phyloP scores from a whole-genome alignment of 371 early-diverging fungal genomes.

The Smittium mucronatum region DNA sequence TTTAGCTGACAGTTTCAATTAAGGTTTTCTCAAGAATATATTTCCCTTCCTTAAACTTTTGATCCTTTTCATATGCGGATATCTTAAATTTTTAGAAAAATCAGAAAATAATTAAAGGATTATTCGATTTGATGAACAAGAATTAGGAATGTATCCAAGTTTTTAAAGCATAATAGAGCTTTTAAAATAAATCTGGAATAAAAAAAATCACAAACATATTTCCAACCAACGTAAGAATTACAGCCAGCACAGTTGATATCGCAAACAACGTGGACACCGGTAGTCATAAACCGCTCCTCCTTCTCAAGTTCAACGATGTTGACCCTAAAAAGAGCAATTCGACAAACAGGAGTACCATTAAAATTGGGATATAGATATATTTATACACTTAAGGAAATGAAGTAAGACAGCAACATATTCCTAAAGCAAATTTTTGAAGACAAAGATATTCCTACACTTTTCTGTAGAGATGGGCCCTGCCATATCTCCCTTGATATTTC shows the following conservation, averaged over 20 bases:
- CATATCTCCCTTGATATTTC: conserved; percentile 42
- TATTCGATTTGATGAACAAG: neutral
- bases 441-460: conserved; percentile 13
- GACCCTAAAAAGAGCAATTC: conserved; percentile 15
- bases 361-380: neutral
- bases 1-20: conserved; percentile 18
- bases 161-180: neutral
- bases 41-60: conserved; percentile 47
- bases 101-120: conserved; percentile 15
- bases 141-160: neutral
- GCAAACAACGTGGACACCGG: conserved; percentile 43
- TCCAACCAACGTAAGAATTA: conserved; percentile 40
- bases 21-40: conserved; percentile 36
- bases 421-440: too few species aligned
- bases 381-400: neutral
- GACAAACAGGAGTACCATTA: neutral
- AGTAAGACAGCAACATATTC: too few species aligned
- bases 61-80: conserved; percentile 33
- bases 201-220: conserved; percentile 27
- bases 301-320: conserved; percentile 36
- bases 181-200: neutral
- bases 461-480: conserved; percentile 39
- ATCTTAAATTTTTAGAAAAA: conserved; percentile 8
- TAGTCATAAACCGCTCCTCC: conserved; percentile 40
- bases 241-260: conserved; percentile 40